These are phyloP conservation scores for Aureobasidium sp. DNA, from an alignment of 2,329 filamentous ascomycete genomes.

Conservation along the genomic window DNA sequence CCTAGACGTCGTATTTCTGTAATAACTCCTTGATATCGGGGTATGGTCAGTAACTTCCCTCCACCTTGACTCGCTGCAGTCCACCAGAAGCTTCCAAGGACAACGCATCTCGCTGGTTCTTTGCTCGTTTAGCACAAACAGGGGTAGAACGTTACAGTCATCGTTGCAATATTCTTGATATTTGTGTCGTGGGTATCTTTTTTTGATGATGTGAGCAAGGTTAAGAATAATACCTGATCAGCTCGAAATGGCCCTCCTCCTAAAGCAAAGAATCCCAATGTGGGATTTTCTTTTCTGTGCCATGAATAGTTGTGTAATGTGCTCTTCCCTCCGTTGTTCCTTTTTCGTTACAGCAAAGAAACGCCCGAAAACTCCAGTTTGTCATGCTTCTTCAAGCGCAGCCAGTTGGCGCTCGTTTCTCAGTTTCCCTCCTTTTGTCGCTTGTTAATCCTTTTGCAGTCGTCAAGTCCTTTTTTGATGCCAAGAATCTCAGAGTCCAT, in stretches of 20 bases:
- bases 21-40: no score
- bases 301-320: not conserved
- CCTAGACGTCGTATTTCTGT: no score
- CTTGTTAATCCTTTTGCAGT: not conserved
- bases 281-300: not conserved
- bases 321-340: not conserved
- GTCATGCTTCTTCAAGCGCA: not conserved
- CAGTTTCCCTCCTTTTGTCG: not conserved
- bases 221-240: not conserved
- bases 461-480: not conserved
- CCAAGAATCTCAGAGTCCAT: constrained; percentile 17
- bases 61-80: no score
- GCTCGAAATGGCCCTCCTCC: not conserved
- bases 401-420: not conserved
- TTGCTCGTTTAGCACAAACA: not conserved
- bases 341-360: not conserved
- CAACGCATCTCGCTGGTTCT: no score
- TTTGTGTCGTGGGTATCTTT: not conserved
- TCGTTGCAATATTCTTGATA: not conserved
- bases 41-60: no score
- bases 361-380: not conserved
- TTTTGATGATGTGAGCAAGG: not conserved
- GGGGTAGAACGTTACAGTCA: not conserved
- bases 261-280: not conserved
- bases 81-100: no score